A percentile compares a stretch with the other conserved stretches of the same genome.
Conservation (phyloP, 1,139 yeast genomes). For the Blastobotrys niveus region DNA sequence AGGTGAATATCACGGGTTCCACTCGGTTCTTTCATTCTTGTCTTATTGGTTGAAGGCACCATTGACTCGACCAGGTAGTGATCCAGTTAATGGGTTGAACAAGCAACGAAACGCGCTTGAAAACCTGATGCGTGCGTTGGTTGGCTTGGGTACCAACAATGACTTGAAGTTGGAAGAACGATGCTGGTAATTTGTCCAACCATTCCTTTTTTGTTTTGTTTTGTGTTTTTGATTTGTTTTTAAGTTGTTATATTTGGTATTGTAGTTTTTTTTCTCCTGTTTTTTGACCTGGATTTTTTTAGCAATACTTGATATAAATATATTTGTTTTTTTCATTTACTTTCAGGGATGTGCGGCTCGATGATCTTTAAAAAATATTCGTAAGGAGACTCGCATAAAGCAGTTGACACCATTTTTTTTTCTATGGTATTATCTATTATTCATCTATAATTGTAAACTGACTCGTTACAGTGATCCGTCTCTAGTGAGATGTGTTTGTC, state of each 20-base stretch:
- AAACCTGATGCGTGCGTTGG: slow-evolving; percentile 81
- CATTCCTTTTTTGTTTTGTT: too few relatives aligned
- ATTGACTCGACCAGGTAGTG: slow-evolving; percentile 81
- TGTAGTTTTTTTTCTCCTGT: neutral
- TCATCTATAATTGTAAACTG: too few relatives aligned
- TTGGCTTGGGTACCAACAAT: slow-evolving; percentile 84
- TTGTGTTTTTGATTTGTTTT: slow-evolving; percentile 9
- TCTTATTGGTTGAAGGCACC: slow-evolving; percentile 98
- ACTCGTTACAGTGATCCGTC: too few relatives aligned
- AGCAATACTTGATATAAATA: neutral
- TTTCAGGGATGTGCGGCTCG: neutral
- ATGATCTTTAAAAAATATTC: neutral
- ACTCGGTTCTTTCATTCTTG: slow-evolving; percentile 80
- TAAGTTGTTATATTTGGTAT: slow-evolving; percentile 6
- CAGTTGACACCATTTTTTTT: too few relatives aligned
- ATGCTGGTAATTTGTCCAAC: slow-evolving; percentile 41
- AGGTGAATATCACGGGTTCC: slow-evolving; percentile 56
- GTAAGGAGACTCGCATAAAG: too few relatives aligned
- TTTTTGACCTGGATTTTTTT: neutral
- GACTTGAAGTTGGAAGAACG: slow-evolving; percentile 95
- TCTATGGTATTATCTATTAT: too few relatives aligned
- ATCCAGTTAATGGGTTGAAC: slow-evolving; percentile 88
- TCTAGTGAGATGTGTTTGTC: too few relatives aligned
- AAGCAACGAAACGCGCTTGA: slow-evolving; percentile 91
- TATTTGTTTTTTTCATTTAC: neutral